These are phyloP conservation scores for Sporothrix mexicana DNA, from an alignment of 2,329 filamentous ascomycete species.

Conservation along the genomic window DNA sequence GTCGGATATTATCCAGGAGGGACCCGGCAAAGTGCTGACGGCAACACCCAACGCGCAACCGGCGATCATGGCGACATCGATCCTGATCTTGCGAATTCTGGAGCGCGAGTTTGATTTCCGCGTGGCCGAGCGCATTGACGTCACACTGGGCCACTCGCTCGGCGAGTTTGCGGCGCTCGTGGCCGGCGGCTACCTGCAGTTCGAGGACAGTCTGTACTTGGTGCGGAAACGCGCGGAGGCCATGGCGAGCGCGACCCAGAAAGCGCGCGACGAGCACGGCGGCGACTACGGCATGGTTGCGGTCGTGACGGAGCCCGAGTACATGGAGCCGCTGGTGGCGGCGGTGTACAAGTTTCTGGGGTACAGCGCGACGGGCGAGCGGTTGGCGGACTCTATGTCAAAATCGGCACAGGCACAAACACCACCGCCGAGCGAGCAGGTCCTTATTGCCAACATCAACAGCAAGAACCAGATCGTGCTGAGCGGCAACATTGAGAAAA, in stretches of 20 bases:
- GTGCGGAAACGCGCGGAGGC: constrained; percentile 78
- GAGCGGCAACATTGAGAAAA: constrained; percentile 82
- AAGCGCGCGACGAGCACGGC: constrained; percentile 69
- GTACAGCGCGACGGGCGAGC: constrained; percentile 68
- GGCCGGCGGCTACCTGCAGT: constrained; percentile 78
- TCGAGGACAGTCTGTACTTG: constrained; percentile 77
- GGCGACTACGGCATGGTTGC: constrained; percentile 95
- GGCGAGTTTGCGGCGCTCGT: constrained; percentile 93
- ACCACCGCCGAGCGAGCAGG: constrained; percentile 78
- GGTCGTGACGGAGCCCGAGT: constrained; percentile 82
- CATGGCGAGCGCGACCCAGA: constrained; percentile 77
- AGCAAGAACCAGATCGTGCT: constrained; percentile 95
- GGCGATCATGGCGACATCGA: constrained; percentile 93
- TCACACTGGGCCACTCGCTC: constrained; percentile 86
- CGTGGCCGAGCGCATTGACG: constrained; percentile 72
- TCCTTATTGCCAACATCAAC: constrained; percentile 92
- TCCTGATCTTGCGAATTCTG: constrained; percentile 85
- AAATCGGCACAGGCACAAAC: not conserved
- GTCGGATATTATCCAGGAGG: constrained; percentile 77
- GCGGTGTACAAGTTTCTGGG: constrained; percentile 82
- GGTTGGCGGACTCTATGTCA: constrained; percentile 53
- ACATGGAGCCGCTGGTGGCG: constrained; percentile 70
- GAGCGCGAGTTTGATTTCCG: constrained; percentile 84
- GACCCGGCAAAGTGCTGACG: constrained; percentile 77
- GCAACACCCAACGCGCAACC: constrained; percentile 88